Evolutionary conservation across 2,329 filamentous ascomycete species (phyloP), one percentile per base, ranked within the genome.

Genomic region (Thyridium curvatum): DNA sequence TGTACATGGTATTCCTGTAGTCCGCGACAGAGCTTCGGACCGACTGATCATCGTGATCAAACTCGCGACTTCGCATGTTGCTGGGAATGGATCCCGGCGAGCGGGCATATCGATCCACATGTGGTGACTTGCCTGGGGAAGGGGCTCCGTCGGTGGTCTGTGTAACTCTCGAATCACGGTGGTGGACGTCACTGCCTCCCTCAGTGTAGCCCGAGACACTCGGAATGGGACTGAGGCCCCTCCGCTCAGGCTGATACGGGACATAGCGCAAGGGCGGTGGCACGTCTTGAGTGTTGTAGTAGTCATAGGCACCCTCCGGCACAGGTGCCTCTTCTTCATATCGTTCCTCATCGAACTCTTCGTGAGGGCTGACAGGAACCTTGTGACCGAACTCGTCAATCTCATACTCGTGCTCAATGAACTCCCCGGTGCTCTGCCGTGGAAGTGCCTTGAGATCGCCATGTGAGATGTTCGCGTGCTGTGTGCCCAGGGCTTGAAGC

Each of bases 161-260:
- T 33, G 72, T 72, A 26, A 74, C 63, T 41, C 69, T 63, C 2
- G 79, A 77, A 42, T 82, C 72, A 35, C 75, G 75, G 21, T 64
- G 62, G 28, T 71, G 71, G 18, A 66, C 64, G 44, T 81, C 74
- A 51, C 71, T 81, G 38, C 79, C 79, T 34, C 79, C 78, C 51
- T 89, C 81, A 4, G 79, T 83, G 52, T 89, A 91, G 45, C 90
- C 93, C 10, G 88, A 91, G 13, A 95, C 86, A 52, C 90, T 96
- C 49, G 93, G 90, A 43, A 94, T 90, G 1, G 91, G 91, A 55
- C 90, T 96, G 35, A 94, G 64, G 10, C 81, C 83, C 32, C 86
- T 82, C 38, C 78, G 74, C 48, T 84, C 78, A 10, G 79, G 72
- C 50, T 82, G 74, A 46, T 86, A 82, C 2, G 82, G 77, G n/a